Conservation (phyloP, 139 green algal genomes). For the Chlorella vulgaris region DNA sequence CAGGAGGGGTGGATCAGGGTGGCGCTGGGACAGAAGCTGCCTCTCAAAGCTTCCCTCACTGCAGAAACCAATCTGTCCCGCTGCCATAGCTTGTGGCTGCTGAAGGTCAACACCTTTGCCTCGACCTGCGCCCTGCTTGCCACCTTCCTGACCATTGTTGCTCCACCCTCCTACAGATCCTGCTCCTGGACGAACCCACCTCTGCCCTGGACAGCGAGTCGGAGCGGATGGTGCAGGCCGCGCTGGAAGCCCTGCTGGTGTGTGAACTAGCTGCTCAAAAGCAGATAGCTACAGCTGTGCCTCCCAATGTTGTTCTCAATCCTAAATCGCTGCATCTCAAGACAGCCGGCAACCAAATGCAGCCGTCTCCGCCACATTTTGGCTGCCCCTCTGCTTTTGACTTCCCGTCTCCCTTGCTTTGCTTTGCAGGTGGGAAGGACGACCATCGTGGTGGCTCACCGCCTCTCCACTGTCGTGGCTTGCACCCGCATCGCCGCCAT, state of each 20-base stretch:
- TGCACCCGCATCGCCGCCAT: constrained; percentile 55
- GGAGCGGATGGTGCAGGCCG: constrained; percentile 58
- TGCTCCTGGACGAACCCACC: constrained; percentile 73
- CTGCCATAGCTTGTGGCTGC: no score
- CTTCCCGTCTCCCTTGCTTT: neutral
- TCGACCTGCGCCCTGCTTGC: no score
- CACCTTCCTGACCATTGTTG: neutral
- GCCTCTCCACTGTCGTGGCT: constrained; percentile 72
- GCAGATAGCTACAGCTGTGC: neutral
- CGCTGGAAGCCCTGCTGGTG: constrained; percentile 47
- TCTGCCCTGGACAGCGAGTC: constrained; percentile 53
- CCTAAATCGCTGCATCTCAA: no score
- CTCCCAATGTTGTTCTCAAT: neutral
- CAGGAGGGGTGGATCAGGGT: neutral
- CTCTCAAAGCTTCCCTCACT: no score
- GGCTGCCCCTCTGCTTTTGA: neutral
- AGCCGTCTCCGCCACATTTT: no score
- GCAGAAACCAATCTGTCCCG: no score
- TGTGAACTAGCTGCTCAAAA: neutral
- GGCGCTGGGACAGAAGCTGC: neutral
- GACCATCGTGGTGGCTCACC: constrained; percentile 65
- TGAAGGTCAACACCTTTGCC: no score
- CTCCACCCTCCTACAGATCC: constrained; percentile 23
- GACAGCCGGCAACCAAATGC: no score
- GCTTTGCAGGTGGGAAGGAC: constrained; percentile 46